A percentile compares a stretch with the other conserved stretches of the same genome.
These are phyloP conservation scores for Aspergillus baeticus DNA, from an alignment of 495 filamentous ascomycete species.

Conservation along the genomic window DNA sequence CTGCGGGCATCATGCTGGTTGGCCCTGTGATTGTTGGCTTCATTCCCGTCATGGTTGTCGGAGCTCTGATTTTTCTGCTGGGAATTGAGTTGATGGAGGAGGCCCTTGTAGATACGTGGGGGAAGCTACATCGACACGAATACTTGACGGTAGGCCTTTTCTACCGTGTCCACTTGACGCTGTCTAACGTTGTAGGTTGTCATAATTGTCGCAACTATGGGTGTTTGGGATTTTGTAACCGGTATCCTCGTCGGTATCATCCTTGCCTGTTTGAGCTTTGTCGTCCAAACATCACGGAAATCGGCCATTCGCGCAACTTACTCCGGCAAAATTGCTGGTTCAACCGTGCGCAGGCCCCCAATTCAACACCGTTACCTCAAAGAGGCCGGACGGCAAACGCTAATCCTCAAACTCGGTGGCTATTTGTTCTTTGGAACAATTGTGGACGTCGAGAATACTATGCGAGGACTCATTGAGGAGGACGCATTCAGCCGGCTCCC, in stretches of 20 bases:
- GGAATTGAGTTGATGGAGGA: constrained; percentile 88
- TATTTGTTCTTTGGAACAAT: constrained; percentile 98
- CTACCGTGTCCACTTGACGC: neutral
- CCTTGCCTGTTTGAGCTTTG: constrained; percentile 84
- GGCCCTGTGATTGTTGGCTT: constrained; percentile 87
- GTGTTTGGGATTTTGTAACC: constrained; percentile 90
- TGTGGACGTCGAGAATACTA: constrained; percentile 84
- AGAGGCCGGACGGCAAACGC: constrained; percentile 81
- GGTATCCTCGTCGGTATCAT: constrained; percentile 92
- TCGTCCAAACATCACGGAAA: constrained; percentile 85
- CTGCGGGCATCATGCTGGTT: constrained; percentile 74
- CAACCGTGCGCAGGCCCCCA: constrained; percentile 86
- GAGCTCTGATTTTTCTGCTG: constrained; percentile 87
- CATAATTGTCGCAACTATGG: constrained; percentile 94
- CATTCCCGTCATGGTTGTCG: constrained; percentile 96
- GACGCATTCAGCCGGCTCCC: constrained; percentile 72
- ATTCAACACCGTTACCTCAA: constrained; percentile 84
- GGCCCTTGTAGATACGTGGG: constrained; percentile 83
- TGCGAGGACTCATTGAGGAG: constrained; percentile 76
- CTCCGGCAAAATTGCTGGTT: constrained; percentile 81
- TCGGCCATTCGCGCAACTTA: constrained; percentile 85
- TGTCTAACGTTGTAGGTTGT: constrained; percentile 58
- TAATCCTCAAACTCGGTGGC: constrained; percentile 85
- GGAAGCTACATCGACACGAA: constrained; percentile 79
- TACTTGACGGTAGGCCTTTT: constrained; percentile 70